Evolutionary conservation across 1,139 yeast species (phyloP), one percentile per base, ranked within the genome.

Genomic region (Torulaspora pretoriensis): DNA sequence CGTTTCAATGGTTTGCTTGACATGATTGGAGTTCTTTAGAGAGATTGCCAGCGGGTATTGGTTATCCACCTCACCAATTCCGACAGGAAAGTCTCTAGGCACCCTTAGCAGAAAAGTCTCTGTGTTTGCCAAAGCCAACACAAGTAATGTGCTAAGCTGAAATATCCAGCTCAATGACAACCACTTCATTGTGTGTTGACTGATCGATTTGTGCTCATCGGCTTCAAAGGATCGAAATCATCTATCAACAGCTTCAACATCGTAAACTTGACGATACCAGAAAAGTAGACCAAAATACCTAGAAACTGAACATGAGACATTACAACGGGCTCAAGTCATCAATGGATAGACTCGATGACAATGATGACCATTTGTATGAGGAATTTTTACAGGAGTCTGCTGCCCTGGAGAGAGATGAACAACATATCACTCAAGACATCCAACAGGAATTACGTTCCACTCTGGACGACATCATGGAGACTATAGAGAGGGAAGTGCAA

Each of bases 341-440:
- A 16, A 10, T 6, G 9, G 19, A 29, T 13, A 14, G 17, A 5
- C 3, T 29, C 9, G 46, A 46, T 12, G 46, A 41, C 14, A 33
- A 46, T 29, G 58, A 54, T 28, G 54, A 50, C 17, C 43, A 50
- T 24, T 44, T 54, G n/a, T 54, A 47, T 33, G 51, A 52, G 23
- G 36, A 40, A 30, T 55, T 53, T 40, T 33, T 50, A 19, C 36
- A 39, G 10, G 53, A 48, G 28, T 42, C 48, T 3, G 43, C 45
- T 12, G 46, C 46, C 2, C 23, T 43, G 33, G 42, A 40, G 14
- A 40, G 25, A 22, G 43, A 41, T 23, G 50, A 43, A 16, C 42
- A 43, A 25, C 47, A 41, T 27, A 31, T 46, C 9, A 43, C 43
- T 8, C 48, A 52, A 26, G 52, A 50, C 27, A 38, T 49, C 13